Base-by-base conservation (phyloP, 2,329 filamentous ascomycete genomes). In the Moelleriella libera region DNA sequence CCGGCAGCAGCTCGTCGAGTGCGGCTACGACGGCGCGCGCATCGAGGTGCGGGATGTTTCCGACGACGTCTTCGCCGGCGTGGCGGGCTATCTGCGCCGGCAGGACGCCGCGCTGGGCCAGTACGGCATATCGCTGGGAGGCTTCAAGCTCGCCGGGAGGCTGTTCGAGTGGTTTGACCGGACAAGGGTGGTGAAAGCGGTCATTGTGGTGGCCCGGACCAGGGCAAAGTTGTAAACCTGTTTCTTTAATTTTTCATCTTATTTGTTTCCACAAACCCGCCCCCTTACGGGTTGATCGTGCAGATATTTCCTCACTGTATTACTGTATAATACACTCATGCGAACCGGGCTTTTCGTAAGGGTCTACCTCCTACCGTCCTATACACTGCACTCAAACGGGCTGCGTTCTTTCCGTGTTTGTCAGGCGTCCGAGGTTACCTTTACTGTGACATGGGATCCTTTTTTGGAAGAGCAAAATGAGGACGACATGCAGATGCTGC, bases 11-110 rank as follows among this genome's bases (percentile, higher is more conserved):
- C 57, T 80, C 6, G 57, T 65, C 0, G 58, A 63, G 14, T 69
- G 66, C 3, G 75, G 76, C 3, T 80, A 78, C 51, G 57, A 63
- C 11, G 45, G 51, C 2, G 56, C 60, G 0, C 49, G 51, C 6
- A 69, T 77, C 41, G 58, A 60, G 30, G 63, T 76, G 2, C 57
- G 59, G 12, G 75, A 80, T 53, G 62, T 80, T n/a, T 74, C 75
- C 2, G 62, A 67, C 4, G 57, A 75, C 50, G 74, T 78, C 0
- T 79, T 79, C 53, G 51, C 58, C 0, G 72, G 72, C 0, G 55
- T 79, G 14, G 65, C 69, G 4, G 52, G 47, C 2, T 76, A 69
- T 48, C 57, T 80, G 30, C 55, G 56, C 21, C 48, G 49, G 6
- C 66, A 68, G 37, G 60, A 64, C 12, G 49, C 52, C 9, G 55